Base-by-base conservation (phyloP, 192 early-diverging fungal genomes). In the Backusella macrospora region DNA sequence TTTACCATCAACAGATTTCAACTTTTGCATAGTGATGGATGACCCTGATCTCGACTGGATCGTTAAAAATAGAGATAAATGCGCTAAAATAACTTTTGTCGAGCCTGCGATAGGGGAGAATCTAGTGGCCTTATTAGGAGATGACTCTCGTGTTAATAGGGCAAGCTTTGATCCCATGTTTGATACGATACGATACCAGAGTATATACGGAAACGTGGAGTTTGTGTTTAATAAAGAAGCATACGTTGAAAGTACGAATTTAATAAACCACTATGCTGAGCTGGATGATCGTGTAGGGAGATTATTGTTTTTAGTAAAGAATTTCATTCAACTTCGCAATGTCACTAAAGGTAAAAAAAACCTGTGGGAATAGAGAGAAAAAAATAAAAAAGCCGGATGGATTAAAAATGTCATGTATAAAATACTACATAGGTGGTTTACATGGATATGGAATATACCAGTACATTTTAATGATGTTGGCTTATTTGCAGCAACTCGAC, bases 171-270 rank as follows among this genome's bases (percentile, higher is more conserved):
- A 59, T 26, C 3, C 0, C 4, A 10, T 2, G 10, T 26, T 59
- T 5, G 26, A 59, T 9, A 59, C 52, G 12, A 3, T 59, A 4
- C 21, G 65, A 66, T 66, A 66, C 40, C 18, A 21, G 1, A 15
- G 21, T 5, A 38, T 7, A 43, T 1, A 40, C 15, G 18, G 39
- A 3, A 6, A 42, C 12, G 40, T 66, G 0, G 65, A 66, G 40
- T 66, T 42, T 21, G 40, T 42, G 3, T 66, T 66, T 21, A 66
- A 66, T 39, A 66, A 66, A 21, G 38, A 21, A n/a, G n/a, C 18
- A 5, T 66, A 21, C 18, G 43, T 18, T 0, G 37, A 66, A 5
- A 43, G 65, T 0, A 66, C 65, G 5, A 18, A 66, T 10, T 26
- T 66, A n/a, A 66, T 66, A 12, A 66, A 21, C 9, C n/a, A 43